phyloP scores from a whole-genome alignment of 495 filamentous ascomycete genomes.

The Hapsidospora chrysogenum region DNA sequence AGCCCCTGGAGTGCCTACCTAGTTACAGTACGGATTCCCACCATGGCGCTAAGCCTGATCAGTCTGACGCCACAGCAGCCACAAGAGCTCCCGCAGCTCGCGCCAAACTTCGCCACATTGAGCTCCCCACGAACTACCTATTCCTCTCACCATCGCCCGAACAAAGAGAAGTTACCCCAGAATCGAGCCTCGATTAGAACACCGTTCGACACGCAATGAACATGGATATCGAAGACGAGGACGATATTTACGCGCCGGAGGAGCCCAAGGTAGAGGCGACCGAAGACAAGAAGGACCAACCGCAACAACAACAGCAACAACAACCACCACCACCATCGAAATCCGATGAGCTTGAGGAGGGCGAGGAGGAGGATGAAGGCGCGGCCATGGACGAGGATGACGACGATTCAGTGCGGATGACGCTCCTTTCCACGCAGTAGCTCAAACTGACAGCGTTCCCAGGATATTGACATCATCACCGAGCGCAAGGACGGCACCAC shows the following conservation, averaged over 20 bases:
- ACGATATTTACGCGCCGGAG: conserved; percentile 48
- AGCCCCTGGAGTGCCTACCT: no score
- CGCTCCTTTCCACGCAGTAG: conserved; percentile 1
- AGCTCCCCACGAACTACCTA: no score
- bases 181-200: not conserved
- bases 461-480: conserved; percentile 94
- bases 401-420: conserved; percentile 27
- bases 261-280: conserved; percentile 16
- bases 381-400: conserved; percentile 64
- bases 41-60: no score
- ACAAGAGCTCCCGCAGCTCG: no score
- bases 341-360: conserved; percentile 37
- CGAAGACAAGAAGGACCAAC: conserved; percentile 8
- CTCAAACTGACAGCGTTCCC: conserved; percentile 9
- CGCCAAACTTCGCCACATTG: no score
- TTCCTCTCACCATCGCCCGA: no score
- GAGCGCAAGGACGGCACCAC: conserved; percentile 65
- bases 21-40: no score
- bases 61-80: no score
- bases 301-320: conserved; percentile 3
- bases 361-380: conserved; percentile 50
- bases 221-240: conserved; percentile 56
- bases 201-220: conserved; percentile 3
- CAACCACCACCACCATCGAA: no score
- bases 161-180: not conserved